Percentiles rank a stretch among this genome's conserved stretches.
Evolutionary conservation across 805 yeast species (phyloP).

Genomic region (Lipomyces anomalus): DNA sequence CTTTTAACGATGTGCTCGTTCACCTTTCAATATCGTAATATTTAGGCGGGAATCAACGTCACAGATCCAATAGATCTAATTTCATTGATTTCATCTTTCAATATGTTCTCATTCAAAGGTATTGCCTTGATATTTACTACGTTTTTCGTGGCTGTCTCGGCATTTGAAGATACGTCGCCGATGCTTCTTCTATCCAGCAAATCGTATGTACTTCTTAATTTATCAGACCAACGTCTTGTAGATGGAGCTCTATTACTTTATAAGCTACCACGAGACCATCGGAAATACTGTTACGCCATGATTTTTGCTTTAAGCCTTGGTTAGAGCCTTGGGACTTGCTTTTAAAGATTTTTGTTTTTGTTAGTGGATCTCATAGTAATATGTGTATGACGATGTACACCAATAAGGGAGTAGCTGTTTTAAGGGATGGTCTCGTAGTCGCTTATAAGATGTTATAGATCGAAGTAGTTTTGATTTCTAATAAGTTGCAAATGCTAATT

Average conservation of each 20-base stretch:
- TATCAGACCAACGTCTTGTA: neutral
- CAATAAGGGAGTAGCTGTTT: no score
- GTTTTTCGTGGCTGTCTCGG: conserved; percentile 18
- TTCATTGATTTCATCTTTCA: neutral
- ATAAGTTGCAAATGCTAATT: conserved; percentile 2
- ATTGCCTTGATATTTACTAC: conserved; percentile 19
- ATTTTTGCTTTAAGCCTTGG: no score
- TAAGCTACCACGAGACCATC: neutral
- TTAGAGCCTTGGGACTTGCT: no score
- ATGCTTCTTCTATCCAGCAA: conserved; percentile 23
- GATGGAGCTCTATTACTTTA: conserved; percentile 1
- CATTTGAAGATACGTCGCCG: conserved; percentile 28
- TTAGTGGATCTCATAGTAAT: no score
- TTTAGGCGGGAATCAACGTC: no score
- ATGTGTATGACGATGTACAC: no score
- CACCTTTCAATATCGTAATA: no score
- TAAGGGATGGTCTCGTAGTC: no score
- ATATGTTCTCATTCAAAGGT: conserved; percentile 10
- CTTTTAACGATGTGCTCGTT: no score
- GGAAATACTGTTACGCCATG: conserved; percentile 5
- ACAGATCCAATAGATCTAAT: no score
- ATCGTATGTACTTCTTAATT: conserved; percentile 9
- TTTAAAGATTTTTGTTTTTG: no score
- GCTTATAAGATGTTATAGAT: neutral
- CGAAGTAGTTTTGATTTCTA: neutral